Conservation (phyloP, 2,329 filamentous ascomycete genomes). For the Curvularia eragrostidis region DNA sequence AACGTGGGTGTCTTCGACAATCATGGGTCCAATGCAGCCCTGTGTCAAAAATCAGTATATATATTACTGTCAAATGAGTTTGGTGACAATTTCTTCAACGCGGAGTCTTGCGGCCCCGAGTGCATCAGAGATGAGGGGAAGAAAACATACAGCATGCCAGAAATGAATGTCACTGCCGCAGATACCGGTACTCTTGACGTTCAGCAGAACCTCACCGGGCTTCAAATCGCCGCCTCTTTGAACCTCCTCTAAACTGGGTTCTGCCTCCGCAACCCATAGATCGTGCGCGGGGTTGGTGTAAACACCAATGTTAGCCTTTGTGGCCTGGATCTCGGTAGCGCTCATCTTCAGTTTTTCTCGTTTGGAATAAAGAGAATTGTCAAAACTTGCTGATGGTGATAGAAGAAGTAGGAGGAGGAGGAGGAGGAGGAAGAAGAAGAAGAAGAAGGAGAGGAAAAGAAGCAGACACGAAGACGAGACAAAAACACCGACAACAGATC, state of each 20-base stretch:
- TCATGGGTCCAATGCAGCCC: constrained; percentile 92
- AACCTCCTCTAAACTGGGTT: constrained; percentile 77
- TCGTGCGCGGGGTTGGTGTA: constrained; percentile 94
- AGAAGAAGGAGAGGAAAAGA: background rate
- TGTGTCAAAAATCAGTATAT: constrained; percentile 18
- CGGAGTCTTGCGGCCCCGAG: background rate
- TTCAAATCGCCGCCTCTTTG: constrained; percentile 72
- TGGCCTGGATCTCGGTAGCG: constrained; percentile 54
- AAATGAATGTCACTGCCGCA: constrained; percentile 97
- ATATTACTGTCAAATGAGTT: background rate
- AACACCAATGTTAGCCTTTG: constrained; percentile 91
- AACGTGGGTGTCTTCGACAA: constrained; percentile 86
- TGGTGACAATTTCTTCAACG: background rate
- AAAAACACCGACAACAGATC: constrained; percentile 3
- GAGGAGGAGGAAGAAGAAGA: background rate
- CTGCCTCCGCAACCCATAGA: constrained; percentile 82
- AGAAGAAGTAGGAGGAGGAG: background rate
- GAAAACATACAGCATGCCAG: constrained; percentile 75
- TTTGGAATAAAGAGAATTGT: background rate
- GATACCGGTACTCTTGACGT: constrained; percentile 92
- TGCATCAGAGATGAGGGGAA: background rate
- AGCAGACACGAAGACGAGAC: background rate
- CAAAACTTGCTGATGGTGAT: background rate
- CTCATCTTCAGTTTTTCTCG: background rate
- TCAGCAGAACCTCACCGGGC: constrained; percentile 84